Evolutionary conservation across 805 yeast genomes (phyloP), one percentile per base, ranked within the genome.

Genomic region (Yarrowia sp.): DNA sequence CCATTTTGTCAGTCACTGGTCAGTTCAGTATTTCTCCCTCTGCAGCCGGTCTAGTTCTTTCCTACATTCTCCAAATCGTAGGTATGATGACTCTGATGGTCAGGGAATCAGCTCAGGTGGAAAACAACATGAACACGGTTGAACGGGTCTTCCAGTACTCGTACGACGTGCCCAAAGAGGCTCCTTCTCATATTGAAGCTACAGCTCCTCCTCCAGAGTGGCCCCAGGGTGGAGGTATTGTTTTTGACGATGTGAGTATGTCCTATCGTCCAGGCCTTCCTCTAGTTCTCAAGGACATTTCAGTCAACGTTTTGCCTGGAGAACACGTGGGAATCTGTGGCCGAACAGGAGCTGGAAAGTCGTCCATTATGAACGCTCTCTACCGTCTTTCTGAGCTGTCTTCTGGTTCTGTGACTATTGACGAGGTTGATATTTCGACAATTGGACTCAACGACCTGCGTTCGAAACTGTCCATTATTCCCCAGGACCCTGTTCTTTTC

Each of bases 321-420:
- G 81, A 84, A 68, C 93, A 93, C 74, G 85, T 93, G 68, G 99
- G 98, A 72, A 88, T 93, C 73, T 98, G 93, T 66, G 99, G 99
- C 26, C 86, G 98, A 76, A 93, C 99, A 0, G 99, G 99, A 75
- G 98, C 98, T 19, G 99, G 99, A 70, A 93, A 93, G 75, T 91
- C 97, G 0, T 92, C 99, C 0, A 92, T 93, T 67, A 92, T 93
- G 68, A 90, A 97, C 6, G 97, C 98, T 2, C 83, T 93, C 69
- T 93, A 93, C 79, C 75, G 86, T 52, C 68, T 78, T 63, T 67
- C 80, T 51, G 93, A 88, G 70, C 74, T 87, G 10, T 80, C 79
- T 9, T 61, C 73, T 4, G 96, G 96, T 10, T 68, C 72, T 0
- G 83, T 89, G 46, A 62, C 72, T 8, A 85, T 88, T 67, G 95